Evolutionary conservation across 1,284 basidiomycete genomes (phyloP).

Genomic region (Papiliotrema flavescens): DNA sequence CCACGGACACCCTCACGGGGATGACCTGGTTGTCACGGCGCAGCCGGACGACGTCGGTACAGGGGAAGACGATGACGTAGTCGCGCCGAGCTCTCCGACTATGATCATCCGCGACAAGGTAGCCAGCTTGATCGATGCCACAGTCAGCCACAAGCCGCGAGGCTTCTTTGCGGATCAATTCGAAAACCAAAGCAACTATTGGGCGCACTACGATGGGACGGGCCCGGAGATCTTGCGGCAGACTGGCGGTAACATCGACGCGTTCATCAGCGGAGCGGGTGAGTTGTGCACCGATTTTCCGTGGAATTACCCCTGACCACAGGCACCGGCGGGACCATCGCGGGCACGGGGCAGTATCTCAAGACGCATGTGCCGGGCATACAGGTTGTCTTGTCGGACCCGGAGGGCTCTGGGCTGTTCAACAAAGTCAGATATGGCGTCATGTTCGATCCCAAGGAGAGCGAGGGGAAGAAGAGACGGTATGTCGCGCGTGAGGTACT

Average conservation of each 20-base stretch:
- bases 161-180: slow-evolving; percentile 87
- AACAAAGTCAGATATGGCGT: slow-evolving; percentile 94
- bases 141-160: slow-evolving; percentile 29
- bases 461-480: slow-evolving; percentile 88
- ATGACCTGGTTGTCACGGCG: slow-evolving; percentile 8
- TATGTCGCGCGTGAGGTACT: not conserved
- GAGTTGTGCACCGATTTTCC: slow-evolving; percentile 13
- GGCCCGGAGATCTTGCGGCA: slow-evolving; percentile 96
- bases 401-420: slow-evolving; percentile 89
- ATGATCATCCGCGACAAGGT: not conserved
- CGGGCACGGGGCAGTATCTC: slow-evolving; percentile 76
- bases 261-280: slow-evolving; percentile 93
- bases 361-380: slow-evolving; percentile 55
- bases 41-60: not conserved
- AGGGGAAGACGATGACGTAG: not conserved
- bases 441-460: slow-evolving; percentile 87
- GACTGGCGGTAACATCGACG: slow-evolving; percentile 74
- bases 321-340: slow-evolving; percentile 93
- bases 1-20: not conserved
- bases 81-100: not conserved
- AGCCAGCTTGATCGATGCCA: slow-evolving; percentile 1
- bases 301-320: not conserved
- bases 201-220: slow-evolving; percentile 84
- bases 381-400: slow-evolving; percentile 79
- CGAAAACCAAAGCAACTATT: slow-evolving; percentile 86